A percentile compares a stretch with the other conserved stretches of the same genome.
These are phyloP conservation scores for Lentinula lateritia DNA, from an alignment of 768 basidiomycete genomes.

Conservation along the genomic window DNA sequence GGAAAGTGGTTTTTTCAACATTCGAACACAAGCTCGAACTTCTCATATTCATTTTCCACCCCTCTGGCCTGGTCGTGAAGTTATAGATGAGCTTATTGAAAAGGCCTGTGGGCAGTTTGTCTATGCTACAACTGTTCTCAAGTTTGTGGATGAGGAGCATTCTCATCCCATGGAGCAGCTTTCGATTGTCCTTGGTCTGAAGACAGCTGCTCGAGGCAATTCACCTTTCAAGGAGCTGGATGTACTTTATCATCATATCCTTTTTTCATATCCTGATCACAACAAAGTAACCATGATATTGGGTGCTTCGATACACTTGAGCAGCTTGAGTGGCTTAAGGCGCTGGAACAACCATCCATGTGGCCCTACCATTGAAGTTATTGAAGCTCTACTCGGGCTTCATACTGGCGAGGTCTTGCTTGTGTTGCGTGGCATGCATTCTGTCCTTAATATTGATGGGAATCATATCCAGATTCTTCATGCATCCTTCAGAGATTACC, in stretches of 20 bases:
- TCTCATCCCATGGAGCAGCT: neutral
- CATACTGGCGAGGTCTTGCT: neutral
- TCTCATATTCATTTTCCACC: neutral
- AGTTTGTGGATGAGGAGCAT: neutral
- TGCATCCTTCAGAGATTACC: neutral
- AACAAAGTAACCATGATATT: neutral
- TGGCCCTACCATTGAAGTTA: neutral
- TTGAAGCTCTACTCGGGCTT: neutral
- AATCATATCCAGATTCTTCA: neutral
- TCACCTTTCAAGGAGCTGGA: neutral
- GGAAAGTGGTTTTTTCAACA: conserved; percentile 9
- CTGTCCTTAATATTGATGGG: neutral
- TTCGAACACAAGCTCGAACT: conserved; percentile 6
- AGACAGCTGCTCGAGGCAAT: too few species aligned
- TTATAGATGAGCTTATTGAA: conserved; percentile 12
- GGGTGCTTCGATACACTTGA: neutral
- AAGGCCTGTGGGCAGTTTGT: conserved; percentile 7
- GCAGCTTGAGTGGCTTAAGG: neutral
- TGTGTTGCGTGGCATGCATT: neutral
- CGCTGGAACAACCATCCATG: neutral
- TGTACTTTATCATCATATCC: neutral
- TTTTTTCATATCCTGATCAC: neutral
- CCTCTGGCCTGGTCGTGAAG: conserved; percentile 17
- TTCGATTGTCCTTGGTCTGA: neutral
- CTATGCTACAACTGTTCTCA: neutral